Evolutionary conservation across 1,139 yeast species (phyloP).

Genomic region (Sugiyamaella grinbergsii): DNA sequence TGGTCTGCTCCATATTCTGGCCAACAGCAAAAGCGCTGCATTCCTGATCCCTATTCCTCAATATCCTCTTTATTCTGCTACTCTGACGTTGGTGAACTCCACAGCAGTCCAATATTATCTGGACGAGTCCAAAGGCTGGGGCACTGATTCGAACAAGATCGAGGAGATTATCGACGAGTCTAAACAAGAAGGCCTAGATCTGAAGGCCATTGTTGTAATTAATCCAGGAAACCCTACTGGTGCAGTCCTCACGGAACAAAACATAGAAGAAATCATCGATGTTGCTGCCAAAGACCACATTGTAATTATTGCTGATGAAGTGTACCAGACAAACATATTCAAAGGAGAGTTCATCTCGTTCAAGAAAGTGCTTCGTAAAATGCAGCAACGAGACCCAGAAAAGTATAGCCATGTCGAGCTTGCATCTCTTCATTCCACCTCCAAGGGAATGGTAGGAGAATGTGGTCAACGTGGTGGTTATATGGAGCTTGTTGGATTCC

Average conservation of each 20-base stretch:
- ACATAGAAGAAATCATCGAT: constrained; percentile 68
- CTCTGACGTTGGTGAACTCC: constrained; percentile 79
- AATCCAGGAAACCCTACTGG: constrained; percentile 99
- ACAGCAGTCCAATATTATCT: constrained; percentile 85
- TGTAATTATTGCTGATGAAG: constrained; percentile 96
- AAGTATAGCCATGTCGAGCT: constrained; percentile 73
- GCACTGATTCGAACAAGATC: constrained; percentile 71
- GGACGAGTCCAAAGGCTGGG: constrained; percentile 81
- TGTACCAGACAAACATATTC: constrained; percentile 89
- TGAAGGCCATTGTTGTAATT: constrained; percentile 85
- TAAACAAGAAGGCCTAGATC: constrained; percentile 55
- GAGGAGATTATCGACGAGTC: constrained; percentile 57
- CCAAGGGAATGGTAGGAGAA: constrained; percentile 96
- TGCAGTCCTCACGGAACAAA: constrained; percentile 63
- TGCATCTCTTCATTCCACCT: constrained; percentile 92
- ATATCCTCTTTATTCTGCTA: constrained; percentile 93
- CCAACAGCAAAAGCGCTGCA: constrained; percentile 70
- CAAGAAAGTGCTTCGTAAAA: constrained; percentile 53
- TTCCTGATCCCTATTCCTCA: constrained; percentile 96
- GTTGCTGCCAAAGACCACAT: constrained; percentile 84
- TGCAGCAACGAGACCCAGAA: constrained; percentile 56
- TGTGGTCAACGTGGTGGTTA: constrained; percentile 99
- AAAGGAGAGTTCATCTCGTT: constrained; percentile 55
- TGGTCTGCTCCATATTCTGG: constrained; percentile 68
- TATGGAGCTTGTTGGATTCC: constrained; percentile 88